phyloP scores from a whole-genome alignment of 768 basidiomycete species.

The Fomitopsis serialis region DNA sequence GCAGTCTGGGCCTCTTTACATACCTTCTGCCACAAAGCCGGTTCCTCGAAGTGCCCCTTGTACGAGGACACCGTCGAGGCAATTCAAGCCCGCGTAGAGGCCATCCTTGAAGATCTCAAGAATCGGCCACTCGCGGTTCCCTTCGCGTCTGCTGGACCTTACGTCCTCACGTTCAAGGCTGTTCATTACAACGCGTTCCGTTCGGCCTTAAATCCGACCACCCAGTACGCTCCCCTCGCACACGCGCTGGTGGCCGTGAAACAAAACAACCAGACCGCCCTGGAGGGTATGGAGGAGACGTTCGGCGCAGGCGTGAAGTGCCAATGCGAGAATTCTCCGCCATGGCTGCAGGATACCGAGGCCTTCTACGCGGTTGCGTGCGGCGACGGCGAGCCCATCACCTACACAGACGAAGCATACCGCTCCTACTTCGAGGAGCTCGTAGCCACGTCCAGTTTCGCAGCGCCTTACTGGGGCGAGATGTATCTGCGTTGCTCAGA shows the following conservation, averaged over 20 bases:
- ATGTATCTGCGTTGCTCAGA: slow-evolving; percentile 11
- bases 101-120: slow-evolving; percentile 4
- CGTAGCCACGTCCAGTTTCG: background rate
- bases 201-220: slow-evolving; percentile 7
- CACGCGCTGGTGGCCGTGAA: slow-evolving; percentile 9
- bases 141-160: slow-evolving; percentile 7
- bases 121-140: slow-evolving; percentile 7
- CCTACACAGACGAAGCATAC: slow-evolving; percentile 4
- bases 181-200: slow-evolving; percentile 8
- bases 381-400: slow-evolving; percentile 10
- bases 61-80: slow-evolving; percentile 15
- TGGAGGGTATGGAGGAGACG: slow-evolving; percentile 4
- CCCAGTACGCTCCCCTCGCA: slow-evolving; percentile 4
- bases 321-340: slow-evolving; percentile 1
- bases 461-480: slow-evolving; percentile 11
- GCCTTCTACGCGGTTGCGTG: slow-evolving; percentile 10
- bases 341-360: slow-evolving; percentile 6
- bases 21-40: slow-evolving; percentile 18
- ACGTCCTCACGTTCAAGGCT: slow-evolving; percentile 8
- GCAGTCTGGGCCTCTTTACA: slow-evolving; percentile 13
- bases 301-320: slow-evolving; percentile 10
- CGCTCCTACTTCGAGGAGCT: slow-evolving; percentile 2
- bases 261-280: slow-evolving; percentile 8
- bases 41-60: slow-evolving; percentile 19
- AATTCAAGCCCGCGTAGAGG: slow-evolving; percentile 14